A percentile compares a stretch with the other conserved stretches of the same genome.
These are phyloP conservation scores for Hypoxylon cercidicola DNA, from an alignment of 495 filamentous ascomycete genomes.

Conservation along the genomic window DNA sequence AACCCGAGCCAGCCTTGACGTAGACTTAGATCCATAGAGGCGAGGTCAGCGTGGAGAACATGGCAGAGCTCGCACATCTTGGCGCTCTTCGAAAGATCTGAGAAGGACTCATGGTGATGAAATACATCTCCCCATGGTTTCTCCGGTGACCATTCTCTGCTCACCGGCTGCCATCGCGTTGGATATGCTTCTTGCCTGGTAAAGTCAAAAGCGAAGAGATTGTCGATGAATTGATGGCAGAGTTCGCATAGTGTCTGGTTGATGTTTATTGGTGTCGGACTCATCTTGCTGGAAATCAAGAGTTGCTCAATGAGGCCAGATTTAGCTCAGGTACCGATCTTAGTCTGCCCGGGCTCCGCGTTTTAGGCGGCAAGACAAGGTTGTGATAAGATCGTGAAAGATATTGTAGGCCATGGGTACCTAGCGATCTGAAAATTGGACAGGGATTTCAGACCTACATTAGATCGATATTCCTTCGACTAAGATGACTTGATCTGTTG, in stretches of 20 bases:
- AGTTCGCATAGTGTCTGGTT: slow-evolving; percentile 24
- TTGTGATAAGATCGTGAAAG: too few species aligned
- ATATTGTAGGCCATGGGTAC: too few species aligned
- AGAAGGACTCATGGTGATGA: slow-evolving; percentile 25
- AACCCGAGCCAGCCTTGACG: slow-evolving; percentile 30
- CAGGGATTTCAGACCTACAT: neutral
- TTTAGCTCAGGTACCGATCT: too few species aligned
- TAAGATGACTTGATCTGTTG: neutral
- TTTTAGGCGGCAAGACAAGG: too few species aligned
- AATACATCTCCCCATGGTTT: slow-evolving; percentile 24
- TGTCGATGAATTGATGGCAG: slow-evolving; percentile 28
- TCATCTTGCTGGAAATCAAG: slow-evolving; percentile 14
- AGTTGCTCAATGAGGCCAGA: too few species aligned
- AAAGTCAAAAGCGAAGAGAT: slow-evolving; percentile 30
- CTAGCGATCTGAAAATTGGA: too few species aligned
- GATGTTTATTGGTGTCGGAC: slow-evolving; percentile 1
- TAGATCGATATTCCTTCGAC: neutral
- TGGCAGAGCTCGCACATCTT: slow-evolving; percentile 25
- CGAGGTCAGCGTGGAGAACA: slow-evolving; percentile 25
- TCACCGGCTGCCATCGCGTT: slow-evolving; percentile 10
- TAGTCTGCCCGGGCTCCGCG: too few species aligned
- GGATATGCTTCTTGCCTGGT: slow-evolving; percentile 14
- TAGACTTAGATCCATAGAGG: slow-evolving; percentile 3
- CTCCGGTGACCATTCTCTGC: slow-evolving; percentile 5
- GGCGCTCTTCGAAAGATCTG: slow-evolving; percentile 20